Evolutionary conservation across 2,329 filamentous ascomycete genomes (phyloP).

Genomic region (Botrytis aclada): DNA sequence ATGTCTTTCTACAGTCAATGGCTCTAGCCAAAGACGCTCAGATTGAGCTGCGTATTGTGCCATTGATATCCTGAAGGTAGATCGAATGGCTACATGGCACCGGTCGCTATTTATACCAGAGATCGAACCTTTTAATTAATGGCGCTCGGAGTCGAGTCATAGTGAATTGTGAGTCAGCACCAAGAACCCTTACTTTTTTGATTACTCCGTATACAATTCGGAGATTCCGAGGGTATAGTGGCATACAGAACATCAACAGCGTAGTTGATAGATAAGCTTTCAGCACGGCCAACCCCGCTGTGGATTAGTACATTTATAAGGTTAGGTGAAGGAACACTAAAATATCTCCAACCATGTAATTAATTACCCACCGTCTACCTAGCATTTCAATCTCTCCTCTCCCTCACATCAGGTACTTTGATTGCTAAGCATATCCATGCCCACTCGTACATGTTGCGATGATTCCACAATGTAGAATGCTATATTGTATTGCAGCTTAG

Average conservation of each 20-base stretch:
- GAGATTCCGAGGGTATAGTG: neutral
- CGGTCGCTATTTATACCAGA: neutral
- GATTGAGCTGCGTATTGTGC: constrained; percentile 26
- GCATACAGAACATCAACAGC: neutral
- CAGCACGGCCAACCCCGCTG: neutral
- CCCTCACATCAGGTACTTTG: neutral
- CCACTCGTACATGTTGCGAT: neutral
- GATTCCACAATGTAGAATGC: neutral
- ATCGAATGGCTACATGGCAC: neutral
- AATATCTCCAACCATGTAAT: neutral
- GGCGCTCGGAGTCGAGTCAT: neutral
- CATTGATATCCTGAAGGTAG: constrained; percentile 1
- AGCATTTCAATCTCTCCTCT: neutral
- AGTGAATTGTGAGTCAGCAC: neutral
- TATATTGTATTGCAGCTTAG: neutral
- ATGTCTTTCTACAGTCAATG: constrained; percentile 26
- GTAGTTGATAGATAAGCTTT: neutral
- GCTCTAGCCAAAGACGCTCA: constrained; percentile 27
- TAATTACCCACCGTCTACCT: too few relatives aligned
- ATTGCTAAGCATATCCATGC: neutral
- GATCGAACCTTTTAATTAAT: neutral
- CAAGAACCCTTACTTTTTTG: neutral
- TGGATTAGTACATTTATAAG: neutral
- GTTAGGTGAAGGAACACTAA: neutral
- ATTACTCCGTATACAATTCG: neutral